A percentile compares a stretch with the other conserved stretches of the same genome.
phyloP scores from a whole-genome alignment of 2,329 filamentous ascomycete genomes.

The Beauveria varroae region DNA sequence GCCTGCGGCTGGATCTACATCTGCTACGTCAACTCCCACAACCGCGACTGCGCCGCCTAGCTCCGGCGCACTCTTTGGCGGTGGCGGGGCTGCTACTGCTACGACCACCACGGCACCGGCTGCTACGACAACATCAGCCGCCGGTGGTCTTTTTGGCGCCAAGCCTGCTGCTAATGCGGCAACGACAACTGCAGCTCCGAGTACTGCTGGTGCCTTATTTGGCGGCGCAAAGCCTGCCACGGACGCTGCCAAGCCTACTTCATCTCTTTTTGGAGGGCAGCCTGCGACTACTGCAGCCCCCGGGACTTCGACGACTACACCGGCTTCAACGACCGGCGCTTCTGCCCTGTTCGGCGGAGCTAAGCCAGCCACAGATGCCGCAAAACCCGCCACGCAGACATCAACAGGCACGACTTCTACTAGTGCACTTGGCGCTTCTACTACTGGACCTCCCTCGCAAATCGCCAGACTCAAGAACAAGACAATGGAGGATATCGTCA shows the following conservation, averaged over 20 bases:
- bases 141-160: constrained; percentile 29
- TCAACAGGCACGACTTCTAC: constrained; percentile 19
- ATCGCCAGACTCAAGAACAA: constrained; percentile 93
- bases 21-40: constrained; percentile 19
- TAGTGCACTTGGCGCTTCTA: constrained; percentile 59
- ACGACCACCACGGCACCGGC: constrained; percentile 22
- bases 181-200: constrained; percentile 24
- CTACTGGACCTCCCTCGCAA: constrained; percentile 71
- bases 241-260: constrained; percentile 14
- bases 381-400: constrained; percentile 22
- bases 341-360: constrained; percentile 26
- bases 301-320: constrained; percentile 19
- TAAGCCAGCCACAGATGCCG: constrained; percentile 21
- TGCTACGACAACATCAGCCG: constrained; percentile 10
- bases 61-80: constrained; percentile 17
- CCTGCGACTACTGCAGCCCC: constrained; percentile 21
- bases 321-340: constrained; percentile 23
- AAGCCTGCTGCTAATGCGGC: constrained; percentile 30
- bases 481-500: constrained; percentile 98
- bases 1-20: constrained; percentile 15
- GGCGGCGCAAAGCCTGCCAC: constrained; percentile 23
- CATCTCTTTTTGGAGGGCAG: constrained; percentile 27
- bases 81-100: constrained; percentile 9
- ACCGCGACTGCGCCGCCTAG: constrained; percentile 14
- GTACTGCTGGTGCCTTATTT: constrained; percentile 26